A percentile compares a stretch with the other conserved stretches of the same genome.
Conservation (phyloP, 192 early-diverging fungal species). For the Coemansia sp. region DNA sequence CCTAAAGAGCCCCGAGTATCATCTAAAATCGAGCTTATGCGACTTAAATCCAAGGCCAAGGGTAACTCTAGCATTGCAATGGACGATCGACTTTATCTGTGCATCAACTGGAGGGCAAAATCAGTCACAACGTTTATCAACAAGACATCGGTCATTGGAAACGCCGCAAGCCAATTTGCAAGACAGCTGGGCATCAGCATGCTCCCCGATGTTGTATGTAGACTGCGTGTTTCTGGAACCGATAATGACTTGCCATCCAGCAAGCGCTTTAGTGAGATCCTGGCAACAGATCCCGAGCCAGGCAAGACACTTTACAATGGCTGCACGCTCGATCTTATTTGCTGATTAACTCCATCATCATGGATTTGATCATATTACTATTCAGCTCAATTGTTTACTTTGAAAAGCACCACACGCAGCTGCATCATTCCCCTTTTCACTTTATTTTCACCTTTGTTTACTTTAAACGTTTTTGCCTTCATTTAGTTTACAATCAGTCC, state of each 20-base stretch:
- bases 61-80: slow-evolving; percentile 37
- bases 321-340: slow-evolving; percentile 24
- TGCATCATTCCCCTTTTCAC: too few species aligned
- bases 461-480: background rate
- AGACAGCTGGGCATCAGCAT: slow-evolving; percentile 19
- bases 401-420: too few species aligned
- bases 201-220: slow-evolving; percentile 20
- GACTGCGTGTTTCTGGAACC: slow-evolving; percentile 10
- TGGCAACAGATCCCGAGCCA: background rate
- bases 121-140: slow-evolving; percentile 23
- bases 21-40: slow-evolving; percentile 46
- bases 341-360: background rate
- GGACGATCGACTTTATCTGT: slow-evolving; percentile 32
- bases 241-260: slow-evolving; percentile 19
- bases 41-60: slow-evolving; percentile 39
- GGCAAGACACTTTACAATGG: slow-evolving; percentile 23
- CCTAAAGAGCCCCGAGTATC: slow-evolving; percentile 12
- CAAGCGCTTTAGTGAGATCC: slow-evolving; percentile 18
- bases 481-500: background rate
- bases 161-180: slow-evolving; percentile 30
- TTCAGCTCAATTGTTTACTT: background rate
- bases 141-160: slow-evolving; percentile 31
- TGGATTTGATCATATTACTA: background rate
- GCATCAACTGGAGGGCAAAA: slow-evolving; percentile 18
- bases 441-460: slow-evolving; percentile 1